Percentiles rank a stretch among this genome's conserved stretches.
Evolutionary conservation across 179 eudicot genomes (phyloP).

Genomic region (Beta corolliflora): DNA sequence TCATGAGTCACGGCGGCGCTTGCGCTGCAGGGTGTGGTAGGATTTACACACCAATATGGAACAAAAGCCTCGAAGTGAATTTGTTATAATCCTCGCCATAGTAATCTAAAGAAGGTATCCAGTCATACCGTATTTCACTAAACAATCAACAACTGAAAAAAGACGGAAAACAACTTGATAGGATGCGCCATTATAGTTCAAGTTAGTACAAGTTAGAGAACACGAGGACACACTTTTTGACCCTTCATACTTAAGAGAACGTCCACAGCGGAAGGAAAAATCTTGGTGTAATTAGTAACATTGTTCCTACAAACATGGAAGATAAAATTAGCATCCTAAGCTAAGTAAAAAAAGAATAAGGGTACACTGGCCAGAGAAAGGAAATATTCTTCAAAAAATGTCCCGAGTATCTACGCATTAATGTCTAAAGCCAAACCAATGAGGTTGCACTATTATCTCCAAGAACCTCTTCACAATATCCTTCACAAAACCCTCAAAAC

Average conservation of each 20-base stretch:
- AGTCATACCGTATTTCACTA: not conserved
- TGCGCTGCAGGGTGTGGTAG: too few species aligned
- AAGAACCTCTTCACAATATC: constrained; percentile 42
- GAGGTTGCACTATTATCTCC: constrained; percentile 30
- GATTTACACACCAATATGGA: not conserved
- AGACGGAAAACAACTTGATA: not conserved
- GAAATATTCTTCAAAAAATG: constrained; percentile 15
- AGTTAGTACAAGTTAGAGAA: too few species aligned
- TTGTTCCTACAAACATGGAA: constrained; percentile 20
- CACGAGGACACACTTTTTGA: not conserved
- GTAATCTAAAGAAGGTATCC: not conserved
- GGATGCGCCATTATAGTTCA: not conserved
- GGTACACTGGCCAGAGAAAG: not conserved
- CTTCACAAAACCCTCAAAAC: constrained; percentile 51
- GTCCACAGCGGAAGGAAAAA: not conserved
- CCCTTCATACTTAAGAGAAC: not conserved
- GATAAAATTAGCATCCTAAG: constrained; percentile 23
- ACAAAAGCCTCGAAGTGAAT: not conserved
- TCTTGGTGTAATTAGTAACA: constrained; percentile 20
- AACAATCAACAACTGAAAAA: not conserved
- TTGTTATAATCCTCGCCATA: too few species aligned
- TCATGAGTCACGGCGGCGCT: too few species aligned
- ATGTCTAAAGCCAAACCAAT: constrained; percentile 33
- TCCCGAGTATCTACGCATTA: constrained; percentile 24
- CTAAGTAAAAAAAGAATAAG: not conserved